phyloP scores from a whole-genome alignment of 371 early-diverging fungal species.

The Lichtheimia corymbifera region DNA sequence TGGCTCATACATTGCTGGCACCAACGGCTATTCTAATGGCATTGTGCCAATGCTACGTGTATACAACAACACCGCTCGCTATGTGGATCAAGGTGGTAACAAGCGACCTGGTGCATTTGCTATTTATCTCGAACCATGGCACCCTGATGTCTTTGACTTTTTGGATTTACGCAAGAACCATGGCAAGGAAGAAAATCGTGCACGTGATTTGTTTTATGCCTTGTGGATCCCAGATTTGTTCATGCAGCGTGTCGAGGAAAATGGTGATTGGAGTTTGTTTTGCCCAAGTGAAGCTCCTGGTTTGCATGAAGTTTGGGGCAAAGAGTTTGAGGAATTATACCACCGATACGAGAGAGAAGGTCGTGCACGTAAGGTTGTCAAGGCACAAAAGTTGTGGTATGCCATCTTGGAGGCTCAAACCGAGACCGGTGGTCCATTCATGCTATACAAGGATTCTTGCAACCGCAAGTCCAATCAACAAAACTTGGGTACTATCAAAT shows the following conservation, averaged over 20 bases:
- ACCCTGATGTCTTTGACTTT: conserved; percentile 98
- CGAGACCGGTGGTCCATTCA: conserved; percentile 99
- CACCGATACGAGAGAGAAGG: conserved; percentile 88
- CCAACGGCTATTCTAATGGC: conserved; percentile 98
- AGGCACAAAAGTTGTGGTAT: conserved; percentile 99
- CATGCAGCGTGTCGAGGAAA: conserved; percentile 96
- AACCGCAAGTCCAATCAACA: conserved; percentile 98
- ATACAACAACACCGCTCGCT: conserved; percentile 98
- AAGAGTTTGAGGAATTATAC: conserved; percentile 93
- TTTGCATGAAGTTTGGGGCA: conserved; percentile 93
- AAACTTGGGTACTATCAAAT: conserved; percentile 96
- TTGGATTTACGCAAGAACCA: conserved; percentile 98
- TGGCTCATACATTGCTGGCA: conserved; percentile 97
- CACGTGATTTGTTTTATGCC: conserved; percentile 97
- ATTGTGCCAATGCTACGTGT: conserved; percentile 98
- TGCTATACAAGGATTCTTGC: conserved; percentile 97
- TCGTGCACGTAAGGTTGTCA: conserved; percentile 82
- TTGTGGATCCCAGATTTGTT: conserved; percentile 99
- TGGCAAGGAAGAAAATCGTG: conserved; percentile 97
- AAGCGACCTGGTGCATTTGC: conserved; percentile 99
- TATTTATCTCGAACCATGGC: conserved; percentile 99
- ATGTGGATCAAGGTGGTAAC: conserved; percentile 99
- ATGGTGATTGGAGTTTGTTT: conserved; percentile 97
- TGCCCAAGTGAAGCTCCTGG: conserved; percentile 97
- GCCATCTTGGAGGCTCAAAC: conserved; percentile 98